Percentiles rank a stretch among this genome's conserved stretches.
phyloP scores from a whole-genome alignment of 2,329 filamentous ascomycete genomes.

The Camillea tinctor region DNA sequence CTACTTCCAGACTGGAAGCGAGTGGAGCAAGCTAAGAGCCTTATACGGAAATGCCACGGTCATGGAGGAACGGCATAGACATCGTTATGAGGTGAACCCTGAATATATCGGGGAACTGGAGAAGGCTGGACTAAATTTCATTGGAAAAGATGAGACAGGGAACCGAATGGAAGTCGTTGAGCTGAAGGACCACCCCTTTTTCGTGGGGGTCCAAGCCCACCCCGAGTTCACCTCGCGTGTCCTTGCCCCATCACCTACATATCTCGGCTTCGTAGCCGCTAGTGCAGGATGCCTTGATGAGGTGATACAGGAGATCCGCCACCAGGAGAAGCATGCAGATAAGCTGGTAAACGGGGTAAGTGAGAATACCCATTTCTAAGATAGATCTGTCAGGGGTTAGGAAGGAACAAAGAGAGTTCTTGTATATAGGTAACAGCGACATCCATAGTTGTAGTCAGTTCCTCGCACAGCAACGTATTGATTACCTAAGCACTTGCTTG shows the following conservation, averaged over 20 bases:
- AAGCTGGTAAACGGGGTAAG: not conserved
- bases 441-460: too few relatives aligned
- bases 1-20: conserved; percentile 70
- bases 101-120: conserved; percentile 68
- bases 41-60: conserved; percentile 63
- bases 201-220: conserved; percentile 73
- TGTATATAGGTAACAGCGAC: too few relatives aligned
- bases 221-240: conserved; percentile 82
- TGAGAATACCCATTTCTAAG: not conserved
- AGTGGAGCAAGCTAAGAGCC: conserved; percentile 75
- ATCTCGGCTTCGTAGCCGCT: conserved; percentile 82
- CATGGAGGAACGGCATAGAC: conserved; percentile 76
- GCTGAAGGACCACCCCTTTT: conserved; percentile 80
- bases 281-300: conserved; percentile 63
- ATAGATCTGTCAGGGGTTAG: not conserved
- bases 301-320: conserved; percentile 19
- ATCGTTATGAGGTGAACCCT: conserved; percentile 90
- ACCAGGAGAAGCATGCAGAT: not conserved
- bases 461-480: too few relatives aligned
- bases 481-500: too few relatives aligned
- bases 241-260: conserved; percentile 70
- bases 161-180: conserved; percentile 83
- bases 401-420: too few relatives aligned
- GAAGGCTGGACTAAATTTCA: conserved; percentile 67
- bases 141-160: conserved; percentile 76